Base-by-base conservation (phyloP, 1,139 yeast species). In the Geotrichum klebahnii region DNA sequence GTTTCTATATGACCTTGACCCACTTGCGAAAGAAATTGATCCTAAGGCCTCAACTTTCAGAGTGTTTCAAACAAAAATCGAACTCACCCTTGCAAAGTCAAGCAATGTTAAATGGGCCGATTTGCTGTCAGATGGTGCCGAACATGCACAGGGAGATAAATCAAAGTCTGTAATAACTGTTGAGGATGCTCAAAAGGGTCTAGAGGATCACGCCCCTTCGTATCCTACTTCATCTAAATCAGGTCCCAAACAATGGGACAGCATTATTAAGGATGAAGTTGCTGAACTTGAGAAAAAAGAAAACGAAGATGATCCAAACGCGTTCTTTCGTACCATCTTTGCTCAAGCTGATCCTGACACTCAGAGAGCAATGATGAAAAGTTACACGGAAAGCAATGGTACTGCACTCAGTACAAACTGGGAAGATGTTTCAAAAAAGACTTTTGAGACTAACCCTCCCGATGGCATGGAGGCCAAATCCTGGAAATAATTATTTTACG, bases 321-420 rank as follows among this genome's bases (percentile, higher is more conserved):
- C 76, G 0, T 89, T 94, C 61, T 92, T 94, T 71, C 77, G 81
- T 57, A 75, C 80, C 55, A 66, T 94, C 10, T 94, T 84, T 68
- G 76, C 78, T 36, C 81, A 78, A 57, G 94, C 95, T 0, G 96
- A 89, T 63, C 95, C 85, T 9, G 96, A 92, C 61, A 84, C 96
- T 0, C 75, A 75, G 59, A 76, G 95, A 52, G 99, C 99, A 1
- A 94, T 94, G 97, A 85, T 88, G 94, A 94, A 94, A 69, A 87
- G 96, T 48, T 92, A 80, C 62, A 75, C 80, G n/a, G 97, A 94
- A 67, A 86, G 96, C 59, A 85, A 86, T 58, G 99, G 99, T 17
- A 94, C 98, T 0, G 81, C 95, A 1, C 72, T 94, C 55, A 87
- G 95, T 46, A 94, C 98, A 5, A 85, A 87, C 64, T 94, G 99